phyloP scores from a whole-genome alignment of 257 asterid species.

The Solanum sejunctum region DNA sequence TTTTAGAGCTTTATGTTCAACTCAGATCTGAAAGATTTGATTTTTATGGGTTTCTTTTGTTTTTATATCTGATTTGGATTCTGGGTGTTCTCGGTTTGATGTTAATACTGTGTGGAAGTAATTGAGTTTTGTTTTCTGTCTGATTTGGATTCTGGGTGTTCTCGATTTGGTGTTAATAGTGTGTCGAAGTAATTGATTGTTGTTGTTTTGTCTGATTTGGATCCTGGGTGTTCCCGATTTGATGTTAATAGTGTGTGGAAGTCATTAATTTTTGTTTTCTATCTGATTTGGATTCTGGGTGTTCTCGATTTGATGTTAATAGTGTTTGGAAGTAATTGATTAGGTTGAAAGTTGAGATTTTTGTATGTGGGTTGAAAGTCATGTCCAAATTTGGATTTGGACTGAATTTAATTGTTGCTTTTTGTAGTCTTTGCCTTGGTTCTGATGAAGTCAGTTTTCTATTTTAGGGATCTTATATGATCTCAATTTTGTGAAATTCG shows the following conservation, averaged over 20 bases:
- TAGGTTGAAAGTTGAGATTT: not conserved
- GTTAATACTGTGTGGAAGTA: too few relatives aligned
- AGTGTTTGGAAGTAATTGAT: not conserved
- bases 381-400: not conserved
- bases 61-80: not conserved
- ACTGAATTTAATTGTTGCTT: not conserved
- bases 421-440: not conserved
- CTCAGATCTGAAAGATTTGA: not conserved
- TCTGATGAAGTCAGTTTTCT: not conserved
- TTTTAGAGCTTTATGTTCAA: not conserved
- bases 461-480: not conserved
- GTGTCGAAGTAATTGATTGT: too few relatives aligned
- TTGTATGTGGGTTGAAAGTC: not conserved
- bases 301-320: slow-evolving; percentile 7
- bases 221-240: too few relatives aligned
- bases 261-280: not conserved
- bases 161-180: too few relatives aligned
- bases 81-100: too few relatives aligned
- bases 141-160: not conserved
- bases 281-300: not conserved
- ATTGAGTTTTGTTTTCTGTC: not conserved
- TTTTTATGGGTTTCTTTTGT: not conserved
- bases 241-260: too few relatives aligned
- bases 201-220: not conserved
- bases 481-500: not conserved